Percentiles rank a stretch among this genome's conserved stretches.
phyloP scores from a whole-genome alignment of 2,329 filamentous ascomycete species.

The Cytospora schulzeri region DNA sequence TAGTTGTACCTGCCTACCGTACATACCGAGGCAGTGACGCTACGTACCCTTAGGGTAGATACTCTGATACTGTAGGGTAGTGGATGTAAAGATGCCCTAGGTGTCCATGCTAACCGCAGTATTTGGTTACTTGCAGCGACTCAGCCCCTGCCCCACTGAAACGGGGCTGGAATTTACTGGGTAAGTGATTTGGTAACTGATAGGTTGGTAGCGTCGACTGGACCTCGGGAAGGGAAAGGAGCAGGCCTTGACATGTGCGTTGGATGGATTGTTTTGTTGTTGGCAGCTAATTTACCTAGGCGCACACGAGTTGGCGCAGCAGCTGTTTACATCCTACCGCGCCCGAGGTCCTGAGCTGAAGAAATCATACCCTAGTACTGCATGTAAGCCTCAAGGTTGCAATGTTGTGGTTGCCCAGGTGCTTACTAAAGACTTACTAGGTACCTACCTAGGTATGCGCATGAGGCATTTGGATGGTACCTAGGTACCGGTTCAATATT shows the following conservation, averaged over 20 bases:
- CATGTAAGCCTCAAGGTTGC: neutral
- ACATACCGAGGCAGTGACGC: no score
- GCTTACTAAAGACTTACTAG: no score
- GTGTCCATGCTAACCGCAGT: no score
- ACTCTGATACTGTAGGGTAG: no score
- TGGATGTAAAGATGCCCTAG: no score
- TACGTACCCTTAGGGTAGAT: no score
- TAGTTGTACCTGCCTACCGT: no score
- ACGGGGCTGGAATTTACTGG: slow-evolving; percentile 14
- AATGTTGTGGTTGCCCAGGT: neutral
- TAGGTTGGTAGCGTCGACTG: neutral
- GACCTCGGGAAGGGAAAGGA: neutral
- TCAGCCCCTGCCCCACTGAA: slow-evolving; percentile 16
- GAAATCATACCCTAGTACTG: neutral
- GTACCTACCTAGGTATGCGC: neutral
- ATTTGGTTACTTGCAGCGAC: neutral
- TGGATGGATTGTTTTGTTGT: neutral
- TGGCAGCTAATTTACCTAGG: neutral
- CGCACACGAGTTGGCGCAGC: neutral
- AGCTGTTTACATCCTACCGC: neutral
- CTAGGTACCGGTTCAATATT: no score
- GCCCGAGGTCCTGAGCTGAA: neutral
- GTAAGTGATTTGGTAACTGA: neutral
- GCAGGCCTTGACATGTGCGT: neutral
- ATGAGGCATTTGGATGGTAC: no score